Percentiles rank a stretch among this genome's conserved stretches.
phyloP scores from a whole-genome alignment of 148 eudicot species.

The Rhododendron molle region DNA sequence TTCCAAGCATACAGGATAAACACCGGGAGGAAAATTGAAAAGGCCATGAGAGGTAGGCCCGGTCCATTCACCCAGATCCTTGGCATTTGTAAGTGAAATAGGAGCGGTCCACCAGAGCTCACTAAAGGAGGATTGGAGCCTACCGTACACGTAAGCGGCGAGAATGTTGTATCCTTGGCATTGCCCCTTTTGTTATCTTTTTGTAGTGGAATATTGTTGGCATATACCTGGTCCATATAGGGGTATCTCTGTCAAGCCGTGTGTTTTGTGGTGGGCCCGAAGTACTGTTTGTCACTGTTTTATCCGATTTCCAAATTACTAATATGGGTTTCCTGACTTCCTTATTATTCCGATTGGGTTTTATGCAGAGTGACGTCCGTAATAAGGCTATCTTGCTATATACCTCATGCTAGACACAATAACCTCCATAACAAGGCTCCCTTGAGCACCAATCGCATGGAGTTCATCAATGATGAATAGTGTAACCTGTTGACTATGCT shows the following conservation, averaged over 20 bases:
- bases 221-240: too few relatives aligned
- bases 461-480: constrained; percentile 85
- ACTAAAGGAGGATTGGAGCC: too few relatives aligned
- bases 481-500: constrained; percentile 75
- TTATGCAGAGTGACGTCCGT: too few relatives aligned
- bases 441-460: constrained; percentile 86
- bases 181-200: constrained; percentile 69
- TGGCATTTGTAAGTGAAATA: constrained; percentile 85
- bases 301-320: too few relatives aligned
- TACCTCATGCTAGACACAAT: constrained; percentile 89
- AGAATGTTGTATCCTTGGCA: too few relatives aligned
- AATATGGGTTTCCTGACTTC: too few relatives aligned
- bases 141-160: too few relatives aligned
- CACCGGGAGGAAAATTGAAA: constrained; percentile 81
- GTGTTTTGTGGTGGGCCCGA: too few relatives aligned
- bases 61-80: constrained; percentile 96
- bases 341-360: too few relatives aligned
- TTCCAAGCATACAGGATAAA: constrained; percentile 83
- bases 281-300: too few relatives aligned
- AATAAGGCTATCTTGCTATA: constrained; percentile 73
- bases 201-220: too few relatives aligned
- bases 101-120: constrained; percentile 88
- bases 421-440: constrained; percentile 78
- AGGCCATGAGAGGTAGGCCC: constrained; percentile 92
- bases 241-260: too few relatives aligned